These are phyloP conservation scores for Tolypocladium capitatum DNA, from an alignment of 2,329 filamentous ascomycete species.

Conservation along the genomic window DNA sequence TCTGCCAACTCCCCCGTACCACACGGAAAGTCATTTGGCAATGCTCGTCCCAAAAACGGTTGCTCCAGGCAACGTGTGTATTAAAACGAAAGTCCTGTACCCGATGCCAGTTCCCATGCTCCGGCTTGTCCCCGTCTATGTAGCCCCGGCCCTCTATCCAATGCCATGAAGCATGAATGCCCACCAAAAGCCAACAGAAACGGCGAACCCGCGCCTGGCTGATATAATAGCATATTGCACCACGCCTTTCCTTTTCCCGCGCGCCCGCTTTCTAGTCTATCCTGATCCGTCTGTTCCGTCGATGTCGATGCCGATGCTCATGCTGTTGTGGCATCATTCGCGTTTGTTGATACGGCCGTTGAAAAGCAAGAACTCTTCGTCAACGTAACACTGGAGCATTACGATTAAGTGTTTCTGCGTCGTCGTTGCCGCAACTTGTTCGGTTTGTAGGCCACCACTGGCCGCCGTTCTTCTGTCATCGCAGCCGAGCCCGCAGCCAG, in stretches of 20 bases:
- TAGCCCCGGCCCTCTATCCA: neutral
- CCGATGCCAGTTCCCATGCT: neutral
- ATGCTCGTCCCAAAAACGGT: neutral
- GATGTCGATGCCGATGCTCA: neutral
- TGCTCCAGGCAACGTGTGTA: constrained; percentile 5
- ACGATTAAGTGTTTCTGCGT: neutral
- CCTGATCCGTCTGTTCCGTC: neutral
- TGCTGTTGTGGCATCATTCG: neutral
- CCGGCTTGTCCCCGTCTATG: neutral
- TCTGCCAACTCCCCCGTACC: neutral
- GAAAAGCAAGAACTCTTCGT: neutral
- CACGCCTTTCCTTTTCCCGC: neutral
- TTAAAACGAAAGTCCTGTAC: neutral
- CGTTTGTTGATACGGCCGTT: neutral
- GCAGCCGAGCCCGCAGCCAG: constrained; percentile 35
- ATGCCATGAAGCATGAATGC: neutral
- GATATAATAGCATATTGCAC: neutral
- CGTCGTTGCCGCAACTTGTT: neutral
- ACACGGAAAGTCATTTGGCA: too few species aligned
- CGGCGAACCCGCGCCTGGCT: neutral
- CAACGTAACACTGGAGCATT: neutral
- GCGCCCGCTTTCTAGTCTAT: neutral
- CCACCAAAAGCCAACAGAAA: neutral
- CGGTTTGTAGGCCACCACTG: neutral
- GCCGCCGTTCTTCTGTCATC: neutral